Base-by-base conservation (phyloP, 306 rosid species). In the Cucumis melo region DNA sequence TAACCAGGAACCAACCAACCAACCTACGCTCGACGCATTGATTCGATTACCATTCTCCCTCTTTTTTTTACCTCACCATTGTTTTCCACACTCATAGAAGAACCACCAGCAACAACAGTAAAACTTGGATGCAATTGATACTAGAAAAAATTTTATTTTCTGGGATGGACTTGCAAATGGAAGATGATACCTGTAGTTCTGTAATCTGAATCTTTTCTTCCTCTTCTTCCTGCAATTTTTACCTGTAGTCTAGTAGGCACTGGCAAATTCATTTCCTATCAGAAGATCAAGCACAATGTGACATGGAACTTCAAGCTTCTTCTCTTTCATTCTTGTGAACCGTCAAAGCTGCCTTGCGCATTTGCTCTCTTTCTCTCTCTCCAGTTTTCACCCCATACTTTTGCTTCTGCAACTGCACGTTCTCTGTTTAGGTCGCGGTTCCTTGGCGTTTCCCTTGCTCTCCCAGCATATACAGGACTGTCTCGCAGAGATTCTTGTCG, bases 321-420 rank as follows among this genome's bases (percentile, higher is more conserved):
- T 58, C 51, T 58, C 67, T 56, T 79, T 78, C 85, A 93, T 82
- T 91, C 97, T 73, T 87, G 87, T 29, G 98, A 85, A 78, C 92
- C 87, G 81, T 94, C 97, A 65, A 94, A 94, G 91, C 96, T 94
- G 48, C 92, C 96, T 88, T 84, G 73, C 1, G 78, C 93, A 32
- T 84, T 86, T 32, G 97, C 97, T 50, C 93, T 81, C 83, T 92
- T 95, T 80, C 87, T 90, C 62, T 92, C 99, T 79, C 98, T 89
- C 97, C 97, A 95, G 78, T 95, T 95, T 85, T 95, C 98, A 0
- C 96, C 97, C 97, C 98, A 94, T 50, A 91, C 93, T 88, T 88
- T 94, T 0, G 97, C 96, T 79, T 91, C 99, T 8, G 99, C 99
- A 32, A 95, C 99, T 0, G 92, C 98, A 7, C 98, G 95, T 70